Evolutionary conservation across 805 yeast species (phyloP).

Genomic region (Pichia sporocuriosa): DNA sequence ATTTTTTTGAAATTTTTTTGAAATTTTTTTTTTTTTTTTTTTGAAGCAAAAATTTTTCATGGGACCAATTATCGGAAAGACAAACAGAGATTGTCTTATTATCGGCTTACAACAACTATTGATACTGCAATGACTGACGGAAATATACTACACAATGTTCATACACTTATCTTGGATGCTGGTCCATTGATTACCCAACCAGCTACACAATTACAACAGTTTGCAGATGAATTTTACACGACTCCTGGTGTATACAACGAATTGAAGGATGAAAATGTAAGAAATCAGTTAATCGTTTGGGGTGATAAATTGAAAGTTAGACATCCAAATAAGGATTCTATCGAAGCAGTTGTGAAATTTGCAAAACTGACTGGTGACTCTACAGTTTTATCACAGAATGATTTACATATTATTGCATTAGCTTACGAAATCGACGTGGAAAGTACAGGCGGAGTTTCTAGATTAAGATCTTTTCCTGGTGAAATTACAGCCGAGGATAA

Average conservation of each 20-base stretch:
- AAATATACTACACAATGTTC: constrained; percentile 30
- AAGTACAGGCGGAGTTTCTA: constrained; percentile 58
- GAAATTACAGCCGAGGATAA: constrained; percentile 31
- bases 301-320: constrained; percentile 60
- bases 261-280: constrained; percentile 77
- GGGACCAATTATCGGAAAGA: no score
- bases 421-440: constrained; percentile 83
- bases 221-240: constrained; percentile 70
- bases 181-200: constrained; percentile 89
- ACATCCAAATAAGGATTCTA: constrained; percentile 66
- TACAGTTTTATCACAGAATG: constrained; percentile 80
- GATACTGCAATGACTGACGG: no score
- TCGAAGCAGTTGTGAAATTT: constrained; percentile 65
- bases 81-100: no score
- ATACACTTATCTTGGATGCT: constrained; percentile 79
- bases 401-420: constrained; percentile 86
- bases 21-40: no score
- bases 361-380: constrained; percentile 89
- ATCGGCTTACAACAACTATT: no score
- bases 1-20: no score
- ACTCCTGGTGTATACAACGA: constrained; percentile 90
- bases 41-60: no score
- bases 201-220: constrained; percentile 61
- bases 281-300: constrained; percentile 77
- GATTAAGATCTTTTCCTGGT: constrained; percentile 70